Base-by-base conservation (phyloP, 331 rosid genomes). In the Quercus phellos region DNA sequence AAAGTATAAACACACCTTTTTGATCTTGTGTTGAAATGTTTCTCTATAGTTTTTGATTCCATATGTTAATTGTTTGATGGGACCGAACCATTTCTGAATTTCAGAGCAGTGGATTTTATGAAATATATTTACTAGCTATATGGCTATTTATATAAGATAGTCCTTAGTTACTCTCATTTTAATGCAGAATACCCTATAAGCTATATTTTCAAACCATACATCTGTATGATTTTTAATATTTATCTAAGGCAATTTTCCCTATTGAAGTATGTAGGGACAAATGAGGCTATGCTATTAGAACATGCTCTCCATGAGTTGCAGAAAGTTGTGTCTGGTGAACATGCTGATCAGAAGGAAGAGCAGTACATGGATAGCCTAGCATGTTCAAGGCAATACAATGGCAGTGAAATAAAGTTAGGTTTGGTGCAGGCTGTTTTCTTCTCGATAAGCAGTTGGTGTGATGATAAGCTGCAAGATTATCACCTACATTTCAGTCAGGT, bases 401-500 rank as follows among this genome's bases (percentile, higher is more conserved):
- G 77, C 29, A 35, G 26, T 9, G 88, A 79, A 78, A 80, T 64
- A 70, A 85, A 83, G 77, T 74, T 86, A 55, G 70, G 74, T 71
- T 81, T 88, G 89, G 78, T 81, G 43, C 72, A 84, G 66, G 85
- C 91, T 70, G 70, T 84, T 68, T 79, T 81, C 78, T 85, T 83
- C 83, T 81, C 83, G 5, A 79, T 88, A 58, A 85, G 91, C 81
- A 83, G 72, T 73, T 85, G 88, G 89, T 83, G 86, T 56, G 86
- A 76, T 77, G 43, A 79, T 68, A 81, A 88, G 75, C 81, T 88
- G 76, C 85, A 83, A 74, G 91, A 86, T 72, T 88, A 88, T 74
- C 91, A 88, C 78, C 85, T 83, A 32, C 85, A 88, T 66, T 88
- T 85, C 64, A 63, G 82, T 74, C 80, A 85, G 91, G 91, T 88